Evolutionary conservation across 2,329 filamentous ascomycete species (phyloP), one percentile per base, ranked within the genome.

Genomic region (Trichoderma lentiforme): DNA sequence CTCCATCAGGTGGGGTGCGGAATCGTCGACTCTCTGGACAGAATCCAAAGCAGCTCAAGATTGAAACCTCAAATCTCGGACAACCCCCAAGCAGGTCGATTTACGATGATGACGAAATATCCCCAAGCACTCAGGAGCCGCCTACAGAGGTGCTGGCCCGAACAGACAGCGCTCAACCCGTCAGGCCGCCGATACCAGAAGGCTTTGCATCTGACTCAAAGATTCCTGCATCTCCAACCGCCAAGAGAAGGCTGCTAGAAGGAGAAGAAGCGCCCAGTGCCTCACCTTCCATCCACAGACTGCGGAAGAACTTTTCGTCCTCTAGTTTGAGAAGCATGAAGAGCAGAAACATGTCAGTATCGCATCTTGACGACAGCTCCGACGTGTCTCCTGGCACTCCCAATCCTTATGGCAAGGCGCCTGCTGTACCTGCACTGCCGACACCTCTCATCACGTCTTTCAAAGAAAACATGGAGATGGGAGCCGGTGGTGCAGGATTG

Each of bases 11-110:
- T 75, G 86, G 90, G 53, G 92, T 97, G 66, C 88, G 93, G 68
- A 93, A 88, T 76, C 88, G 95, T 73, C 89, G 95, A 73, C 83
- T 97, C 36, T 97, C 95, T 4, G 93, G 92, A 8, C 91, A 93
- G 76, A 93, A 93, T 76, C 84, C 88, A 15, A 95, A 93, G 79
- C 92, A 95, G 77, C 84, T 98, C 65, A 97, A 94, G 82, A 98
- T 98, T 71, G 93, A 98, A 80, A 98, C 94, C 0, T 75, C 77
- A 1, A 81, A 79, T 28, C 76, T 80, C 7, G 75, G 72, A n/a
- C 73, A 76, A 21, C 75, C 76, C 28, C 56, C 77, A 6, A 58
- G 43, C 43, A 24, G 32, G 3, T 69, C 77, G 8, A 34, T 73
- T 8, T 28, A 72, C n/a, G 58, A 69, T 21, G 66, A 68, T 36